Percentiles rank a stretch among this genome's conserved stretches.
These are phyloP conservation scores for Tolypocladium endophyticum DNA, from an alignment of 2,329 filamentous ascomycete species.

Conservation along the genomic window DNA sequence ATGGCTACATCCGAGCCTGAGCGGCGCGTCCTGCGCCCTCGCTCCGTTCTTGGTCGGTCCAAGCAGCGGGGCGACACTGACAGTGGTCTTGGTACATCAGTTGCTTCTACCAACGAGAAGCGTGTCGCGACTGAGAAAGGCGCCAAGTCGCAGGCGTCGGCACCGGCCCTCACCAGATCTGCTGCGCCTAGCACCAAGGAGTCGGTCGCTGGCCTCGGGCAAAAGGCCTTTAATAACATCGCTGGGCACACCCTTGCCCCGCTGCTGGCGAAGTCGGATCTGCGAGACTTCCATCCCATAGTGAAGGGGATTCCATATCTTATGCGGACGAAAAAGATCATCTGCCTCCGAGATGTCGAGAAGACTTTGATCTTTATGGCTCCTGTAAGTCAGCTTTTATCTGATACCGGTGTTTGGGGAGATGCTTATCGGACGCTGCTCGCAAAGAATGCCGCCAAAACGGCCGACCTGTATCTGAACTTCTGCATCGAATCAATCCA, in stretches of 20 bases:
- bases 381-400: slow-evolving; percentile 70
- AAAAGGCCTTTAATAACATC: slow-evolving; percentile 65
- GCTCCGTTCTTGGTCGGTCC: slow-evolving; percentile 38
- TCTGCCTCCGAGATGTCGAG: slow-evolving; percentile 85
- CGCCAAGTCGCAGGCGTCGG: slow-evolving; percentile 21
- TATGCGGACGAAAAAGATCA: slow-evolving; percentile 76
- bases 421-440: slow-evolving; percentile 59
- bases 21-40: slow-evolving; percentile 41
- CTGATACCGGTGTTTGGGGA: slow-evolving; percentile 47
- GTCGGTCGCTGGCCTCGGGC: slow-evolving; percentile 52
- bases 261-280: slow-evolving; percentile 58
- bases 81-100: slow-evolving; percentile 78
- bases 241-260: slow-evolving; percentile 69
- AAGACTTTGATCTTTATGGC: slow-evolving; percentile 86
- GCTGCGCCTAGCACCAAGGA: slow-evolving; percentile 36
- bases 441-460: slow-evolving; percentile 68
- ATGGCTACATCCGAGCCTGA: slow-evolving; percentile 33
- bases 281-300: slow-evolving; percentile 74
- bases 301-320: slow-evolving; percentile 68
- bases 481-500: slow-evolving; percentile 87
- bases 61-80: slow-evolving; percentile 64
- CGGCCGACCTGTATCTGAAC: slow-evolving; percentile 61
- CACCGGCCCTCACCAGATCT: slow-evolving; percentile 52
- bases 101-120: slow-evolving; percentile 51
- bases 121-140: slow-evolving; percentile 29